phyloP scores from a whole-genome alignment of 768 basidiomycete genomes.

The Suillus cothurnatus region DNA sequence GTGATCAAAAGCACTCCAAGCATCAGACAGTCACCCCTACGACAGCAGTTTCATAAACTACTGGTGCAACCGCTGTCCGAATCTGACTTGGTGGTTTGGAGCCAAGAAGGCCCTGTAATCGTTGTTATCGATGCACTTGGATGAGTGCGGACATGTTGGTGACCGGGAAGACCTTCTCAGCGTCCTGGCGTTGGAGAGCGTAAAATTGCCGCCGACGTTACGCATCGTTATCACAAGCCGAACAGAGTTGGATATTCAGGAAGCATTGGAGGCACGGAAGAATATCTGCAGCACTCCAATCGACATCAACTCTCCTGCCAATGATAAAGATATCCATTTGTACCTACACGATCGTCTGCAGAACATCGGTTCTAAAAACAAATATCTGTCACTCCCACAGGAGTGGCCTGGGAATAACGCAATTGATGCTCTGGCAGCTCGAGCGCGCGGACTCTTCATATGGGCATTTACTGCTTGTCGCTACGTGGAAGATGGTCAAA shows the following conservation, averaged over 20 bases:
- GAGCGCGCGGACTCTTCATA: constrained; percentile 35
- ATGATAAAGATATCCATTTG: constrained; percentile 27
- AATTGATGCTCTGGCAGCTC: constrained; percentile 22
- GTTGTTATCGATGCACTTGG: constrained; percentile 40
- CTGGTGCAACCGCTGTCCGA: constrained; percentile 33
- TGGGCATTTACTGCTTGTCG: constrained; percentile 37
- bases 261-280: constrained; percentile 13
- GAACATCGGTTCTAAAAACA: constrained; percentile 29
- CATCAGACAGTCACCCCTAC: constrained; percentile 31
- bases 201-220: constrained; percentile 23
- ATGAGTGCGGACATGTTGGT: constrained; percentile 32
- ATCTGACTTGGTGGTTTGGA: constrained; percentile 15
- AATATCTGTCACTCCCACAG: constrained; percentile 24
- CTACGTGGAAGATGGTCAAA: constrained; percentile 33
- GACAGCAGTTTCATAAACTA: constrained; percentile 36
- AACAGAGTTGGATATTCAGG: constrained; percentile 31
- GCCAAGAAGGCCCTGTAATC: constrained; percentile 29
- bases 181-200: constrained; percentile 28
- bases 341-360: constrained; percentile 30
- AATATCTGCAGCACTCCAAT: constrained; percentile 24
- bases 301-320: constrained; percentile 28
- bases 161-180: constrained; percentile 30
- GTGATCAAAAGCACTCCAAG: constrained; percentile 30
- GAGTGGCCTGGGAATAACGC: constrained; percentile 32
- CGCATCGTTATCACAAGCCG: constrained; percentile 37